These are phyloP conservation scores for Colletotrichum higginsianum DNA, from an alignment of 2,329 filamentous ascomycete genomes.

Conservation along the genomic window DNA sequence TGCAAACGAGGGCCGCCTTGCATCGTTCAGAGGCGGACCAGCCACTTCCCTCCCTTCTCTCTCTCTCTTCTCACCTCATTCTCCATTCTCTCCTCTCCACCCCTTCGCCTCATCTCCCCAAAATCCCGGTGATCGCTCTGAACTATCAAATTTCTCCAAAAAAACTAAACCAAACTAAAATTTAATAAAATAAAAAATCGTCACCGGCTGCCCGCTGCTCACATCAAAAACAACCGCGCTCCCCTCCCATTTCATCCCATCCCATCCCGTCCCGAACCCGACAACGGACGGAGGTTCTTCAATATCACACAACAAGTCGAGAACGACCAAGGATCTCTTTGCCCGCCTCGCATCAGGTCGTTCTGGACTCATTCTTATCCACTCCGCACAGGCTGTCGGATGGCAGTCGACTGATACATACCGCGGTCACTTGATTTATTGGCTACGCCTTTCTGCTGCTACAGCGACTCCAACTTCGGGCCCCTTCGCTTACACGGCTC, in stretches of 20 bases:
- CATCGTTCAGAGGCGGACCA: neutral
- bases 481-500: neutral
- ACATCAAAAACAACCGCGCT: neutral
- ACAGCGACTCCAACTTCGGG: neutral
- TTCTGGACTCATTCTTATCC: neutral
- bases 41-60: neutral
- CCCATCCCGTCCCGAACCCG: neutral
- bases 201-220: neutral
- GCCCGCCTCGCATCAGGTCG: too few relatives aligned
- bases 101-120: slow-evolving; percentile 6
- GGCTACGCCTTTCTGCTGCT: neutral
- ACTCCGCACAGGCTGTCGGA: neutral
- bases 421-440: too few relatives aligned
- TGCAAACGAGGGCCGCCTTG: neutral
- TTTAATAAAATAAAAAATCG: neutral
- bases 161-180: too few relatives aligned
- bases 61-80: neutral
- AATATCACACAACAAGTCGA: neutral
- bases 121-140: slow-evolving; percentile 4
- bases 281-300: neutral
- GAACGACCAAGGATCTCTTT: neutral
- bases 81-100: slow-evolving; percentile 4
- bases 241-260: neutral
- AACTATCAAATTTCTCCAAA: slow-evolving; percentile 27
- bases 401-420: slow-evolving; percentile 28